Conservation (phyloP, 495 filamentous ascomycete species). For the Aspergillus asperescens region DNA sequence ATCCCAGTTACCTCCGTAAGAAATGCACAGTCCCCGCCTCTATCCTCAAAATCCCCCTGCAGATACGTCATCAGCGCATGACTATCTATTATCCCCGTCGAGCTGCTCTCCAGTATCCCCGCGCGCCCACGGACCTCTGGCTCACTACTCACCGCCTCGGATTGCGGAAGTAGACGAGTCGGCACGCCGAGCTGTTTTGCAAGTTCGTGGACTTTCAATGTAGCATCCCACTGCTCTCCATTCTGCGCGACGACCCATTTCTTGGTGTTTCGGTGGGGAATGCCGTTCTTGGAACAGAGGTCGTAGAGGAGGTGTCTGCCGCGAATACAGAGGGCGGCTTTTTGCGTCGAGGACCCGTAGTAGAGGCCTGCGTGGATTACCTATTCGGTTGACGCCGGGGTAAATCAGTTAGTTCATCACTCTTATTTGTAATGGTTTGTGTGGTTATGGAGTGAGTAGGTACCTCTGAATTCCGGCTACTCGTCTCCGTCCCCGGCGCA, state of each 20-base stretch:
- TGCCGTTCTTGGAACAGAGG: slow-evolving; percentile 59
- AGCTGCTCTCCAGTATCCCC: slow-evolving; percentile 74
- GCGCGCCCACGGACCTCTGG: slow-evolving; percentile 64
- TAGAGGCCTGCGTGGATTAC: slow-evolving; percentile 96
- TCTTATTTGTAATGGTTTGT: too few relatives aligned
- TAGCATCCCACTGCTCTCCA: slow-evolving; percentile 56
- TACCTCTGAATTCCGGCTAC: slow-evolving; percentile 86
- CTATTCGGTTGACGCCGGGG: too few relatives aligned
- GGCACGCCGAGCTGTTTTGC: slow-evolving; percentile 65
- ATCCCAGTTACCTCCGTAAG: slow-evolving; percentile 57
- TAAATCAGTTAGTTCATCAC: too few relatives aligned
- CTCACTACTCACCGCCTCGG: slow-evolving; percentile 60
- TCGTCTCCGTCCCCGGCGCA: slow-evolving; percentile 81
- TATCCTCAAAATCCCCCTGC: slow-evolving; percentile 68
- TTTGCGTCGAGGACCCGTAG: slow-evolving; percentile 71
- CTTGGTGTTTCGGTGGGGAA: slow-evolving; percentile 69
- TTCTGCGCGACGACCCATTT: slow-evolving; percentile 97
- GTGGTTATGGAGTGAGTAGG: background rate
- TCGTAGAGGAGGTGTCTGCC: slow-evolving; percentile 75
- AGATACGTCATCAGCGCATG: slow-evolving; percentile 79
- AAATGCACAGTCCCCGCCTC: slow-evolving; percentile 68
- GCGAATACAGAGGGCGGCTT: slow-evolving; percentile 74
- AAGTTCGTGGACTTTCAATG: slow-evolving; percentile 61
- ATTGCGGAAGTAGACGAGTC: slow-evolving; percentile 57
- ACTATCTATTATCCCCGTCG: slow-evolving; percentile 86